phyloP scores from a whole-genome alignment of 306 rosid species.

The Castanea sativa region DNA sequence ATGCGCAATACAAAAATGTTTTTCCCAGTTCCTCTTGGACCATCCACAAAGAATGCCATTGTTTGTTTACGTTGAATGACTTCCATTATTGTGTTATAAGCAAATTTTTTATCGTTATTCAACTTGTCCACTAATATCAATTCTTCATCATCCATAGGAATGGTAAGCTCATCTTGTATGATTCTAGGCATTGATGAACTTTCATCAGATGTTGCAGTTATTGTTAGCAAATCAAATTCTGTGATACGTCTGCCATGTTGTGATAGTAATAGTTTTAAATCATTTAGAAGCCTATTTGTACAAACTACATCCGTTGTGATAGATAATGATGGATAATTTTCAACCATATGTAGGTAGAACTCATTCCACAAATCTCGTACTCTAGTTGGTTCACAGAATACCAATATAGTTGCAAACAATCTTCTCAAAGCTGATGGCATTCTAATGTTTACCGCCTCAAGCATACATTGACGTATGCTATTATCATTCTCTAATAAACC shows the following conservation, averaged over 20 bases:
- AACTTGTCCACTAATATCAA: neutral
- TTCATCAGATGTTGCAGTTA: neutral
- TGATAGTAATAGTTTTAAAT: neutral
- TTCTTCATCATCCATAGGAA: too few species aligned
- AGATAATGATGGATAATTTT: neutral
- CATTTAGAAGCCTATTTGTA: neutral
- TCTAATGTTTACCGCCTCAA: neutral
- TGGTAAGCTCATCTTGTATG: neutral
- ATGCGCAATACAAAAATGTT: neutral
- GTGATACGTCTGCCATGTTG: neutral
- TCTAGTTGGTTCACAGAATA: neutral
- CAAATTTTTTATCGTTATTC: too few species aligned
- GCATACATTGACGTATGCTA: neutral
- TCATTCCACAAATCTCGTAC: neutral
- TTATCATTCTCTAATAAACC: too few species aligned
- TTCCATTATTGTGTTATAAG: too few species aligned
- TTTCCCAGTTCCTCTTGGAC: neutral
- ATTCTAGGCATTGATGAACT: neutral
- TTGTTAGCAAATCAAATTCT: neutral
- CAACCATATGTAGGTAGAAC: neutral
- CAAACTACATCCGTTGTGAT: too few species aligned
- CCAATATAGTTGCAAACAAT: neutral
- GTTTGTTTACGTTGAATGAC: neutral
- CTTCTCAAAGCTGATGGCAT: neutral
- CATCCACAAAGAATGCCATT: neutral